Percentiles rank a stretch among this genome's conserved stretches.
Evolutionary conservation across 768 basidiomycete species (phyloP).

Genomic region (Collybiopsis confluens): DNA sequence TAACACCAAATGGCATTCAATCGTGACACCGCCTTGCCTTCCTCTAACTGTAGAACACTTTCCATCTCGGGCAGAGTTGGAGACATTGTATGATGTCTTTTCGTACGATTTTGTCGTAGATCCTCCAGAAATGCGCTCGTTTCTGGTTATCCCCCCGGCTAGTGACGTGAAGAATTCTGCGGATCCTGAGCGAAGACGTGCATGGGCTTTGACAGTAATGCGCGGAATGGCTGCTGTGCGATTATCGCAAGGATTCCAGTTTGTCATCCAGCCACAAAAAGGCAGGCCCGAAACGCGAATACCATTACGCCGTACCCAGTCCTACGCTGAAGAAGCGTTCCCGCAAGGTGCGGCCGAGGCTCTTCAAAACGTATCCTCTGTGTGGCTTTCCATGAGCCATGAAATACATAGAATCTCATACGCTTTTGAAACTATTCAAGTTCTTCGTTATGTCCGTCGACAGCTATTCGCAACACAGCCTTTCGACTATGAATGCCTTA

Average conservation of each 20-base stretch:
- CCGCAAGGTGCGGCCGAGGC: conserved; percentile 68
- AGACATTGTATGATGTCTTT: conserved; percentile 73
- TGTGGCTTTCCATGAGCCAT: conserved; percentile 92
- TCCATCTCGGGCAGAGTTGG: conserved; percentile 70
- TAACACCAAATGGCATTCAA: conserved; percentile 88
- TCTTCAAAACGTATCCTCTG: conserved; percentile 51
- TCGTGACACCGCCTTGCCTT: conserved; percentile 80
- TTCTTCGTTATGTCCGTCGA: conserved; percentile 78
- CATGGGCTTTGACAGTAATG: conserved; percentile 81
- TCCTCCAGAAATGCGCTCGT: conserved; percentile 79
- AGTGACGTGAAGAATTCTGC: conserved; percentile 43
- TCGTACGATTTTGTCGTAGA: conserved; percentile 88
- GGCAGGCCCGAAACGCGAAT: conserved; percentile 23
- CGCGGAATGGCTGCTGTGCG: conserved; percentile 91
- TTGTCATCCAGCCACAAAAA: conserved; percentile 56
- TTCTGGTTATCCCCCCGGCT: conserved; percentile 76
- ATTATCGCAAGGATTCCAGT: conserved; percentile 92
- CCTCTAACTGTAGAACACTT: conserved; percentile 90
- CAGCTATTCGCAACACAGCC: conserved; percentile 53
- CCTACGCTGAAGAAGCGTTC: conserved; percentile 45
- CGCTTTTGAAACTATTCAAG: conserved; percentile 86
- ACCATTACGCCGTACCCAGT: conserved; percentile 44
- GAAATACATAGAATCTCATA: conserved; percentile 93
- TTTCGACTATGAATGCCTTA: conserved; percentile 80
- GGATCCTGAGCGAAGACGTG: conserved; percentile 44